Conservation (phyloP, 2,329 filamentous ascomycete species). For the Davidsoniella virescens region DNA sequence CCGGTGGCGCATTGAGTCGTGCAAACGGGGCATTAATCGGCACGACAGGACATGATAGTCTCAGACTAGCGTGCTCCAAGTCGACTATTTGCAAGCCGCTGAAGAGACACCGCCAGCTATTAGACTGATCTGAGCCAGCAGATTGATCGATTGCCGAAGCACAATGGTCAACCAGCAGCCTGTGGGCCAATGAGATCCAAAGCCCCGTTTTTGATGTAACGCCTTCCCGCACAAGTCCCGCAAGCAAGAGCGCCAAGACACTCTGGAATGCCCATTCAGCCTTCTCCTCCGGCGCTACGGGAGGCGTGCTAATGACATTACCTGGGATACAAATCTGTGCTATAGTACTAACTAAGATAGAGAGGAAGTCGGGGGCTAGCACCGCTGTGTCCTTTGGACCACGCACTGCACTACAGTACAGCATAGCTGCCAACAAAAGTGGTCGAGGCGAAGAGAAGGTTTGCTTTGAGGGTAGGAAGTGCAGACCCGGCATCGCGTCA, state of each 20-base stretch:
- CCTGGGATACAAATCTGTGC: constrained; percentile 24
- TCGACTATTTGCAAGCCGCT: constrained; percentile 26
- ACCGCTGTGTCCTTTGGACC: constrained; percentile 21
- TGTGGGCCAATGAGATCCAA: constrained; percentile 28
- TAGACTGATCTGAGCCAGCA: constrained; percentile 14
- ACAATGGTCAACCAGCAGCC: constrained; percentile 25
- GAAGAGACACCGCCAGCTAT: constrained; percentile 26
- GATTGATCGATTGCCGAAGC: constrained; percentile 21
- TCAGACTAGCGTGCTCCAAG: constrained; percentile 27
- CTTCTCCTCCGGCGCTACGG: constrained; percentile 18
- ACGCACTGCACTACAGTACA: constrained; percentile 25
- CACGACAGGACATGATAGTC: constrained; percentile 26
- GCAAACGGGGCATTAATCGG: constrained; percentile 24
- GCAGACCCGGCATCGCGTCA: constrained; percentile 27
- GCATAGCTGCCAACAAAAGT: constrained; percentile 26
- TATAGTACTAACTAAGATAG: constrained; percentile 24
- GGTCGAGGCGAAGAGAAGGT: constrained; percentile 27
- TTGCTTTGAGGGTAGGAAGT: constrained; percentile 28
- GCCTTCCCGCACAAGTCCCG: constrained; percentile 26
- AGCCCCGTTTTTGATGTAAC: constrained; percentile 26
- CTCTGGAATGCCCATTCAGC: constrained; percentile 26
- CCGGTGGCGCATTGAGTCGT: constrained; percentile 22
- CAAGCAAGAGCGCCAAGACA: constrained; percentile 26
- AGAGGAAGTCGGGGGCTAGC: constrained; percentile 24
- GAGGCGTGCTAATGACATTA: constrained; percentile 17